Evolutionary conservation across 768 basidiomycete genomes (phyloP).

Genomic region (Boletus pseudo-olivaceus): DNA sequence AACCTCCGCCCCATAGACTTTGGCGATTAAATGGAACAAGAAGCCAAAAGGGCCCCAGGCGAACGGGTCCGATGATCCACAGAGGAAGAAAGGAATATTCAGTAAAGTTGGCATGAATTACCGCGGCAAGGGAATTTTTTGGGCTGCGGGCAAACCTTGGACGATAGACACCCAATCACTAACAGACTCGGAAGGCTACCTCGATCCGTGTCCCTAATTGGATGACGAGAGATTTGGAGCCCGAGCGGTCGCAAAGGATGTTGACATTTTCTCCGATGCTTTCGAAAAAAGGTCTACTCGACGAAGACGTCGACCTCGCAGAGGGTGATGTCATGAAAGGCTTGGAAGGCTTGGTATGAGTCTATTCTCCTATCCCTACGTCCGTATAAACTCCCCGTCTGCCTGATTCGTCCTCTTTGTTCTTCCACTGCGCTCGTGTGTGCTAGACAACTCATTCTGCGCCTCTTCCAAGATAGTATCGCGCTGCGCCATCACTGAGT

Average conservation of each 20-base stretch:
- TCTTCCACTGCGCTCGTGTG: neutral
- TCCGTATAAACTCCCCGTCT: no score
- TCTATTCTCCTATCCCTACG: no score
- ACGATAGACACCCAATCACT: no score
- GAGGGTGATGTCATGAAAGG: neutral
- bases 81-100: neutral
- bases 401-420: neutral
- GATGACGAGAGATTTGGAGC: no score
- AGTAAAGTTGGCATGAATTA: neutral
- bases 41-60: neutral
- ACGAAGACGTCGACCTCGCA: neutral
- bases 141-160: neutral
- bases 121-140: no score
- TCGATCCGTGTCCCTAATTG: no score
- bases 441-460: neutral
- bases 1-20: neutral
- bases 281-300: neutral
- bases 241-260: no score
- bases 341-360: no score
- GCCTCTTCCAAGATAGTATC: neutral
- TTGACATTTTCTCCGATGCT: no score
- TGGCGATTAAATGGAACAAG: neutral
- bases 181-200: no score
- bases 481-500: neutral
- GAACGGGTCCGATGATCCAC: neutral